These are phyloP conservation scores for Euphrasia arctica DNA, from an alignment of 305 asterid species.

Conservation along the genomic window DNA sequence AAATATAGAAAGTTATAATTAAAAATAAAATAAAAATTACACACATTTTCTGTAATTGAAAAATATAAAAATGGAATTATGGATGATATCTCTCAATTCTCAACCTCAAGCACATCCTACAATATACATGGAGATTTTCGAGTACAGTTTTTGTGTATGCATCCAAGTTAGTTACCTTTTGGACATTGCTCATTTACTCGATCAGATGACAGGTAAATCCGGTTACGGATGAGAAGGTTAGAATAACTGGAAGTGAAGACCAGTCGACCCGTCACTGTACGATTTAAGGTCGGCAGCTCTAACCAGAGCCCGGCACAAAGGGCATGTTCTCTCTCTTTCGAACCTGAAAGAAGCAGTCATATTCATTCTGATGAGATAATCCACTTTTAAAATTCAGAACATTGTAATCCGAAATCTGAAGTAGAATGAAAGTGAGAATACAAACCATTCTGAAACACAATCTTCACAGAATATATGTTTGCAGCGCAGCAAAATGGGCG, in stretches of 20 bases:
- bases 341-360: conserved; percentile 41
- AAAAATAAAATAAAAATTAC: no score
- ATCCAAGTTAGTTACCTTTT: neutral
- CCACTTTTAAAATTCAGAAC: neutral
- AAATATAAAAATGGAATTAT: no score
- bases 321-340: conserved; percentile 66
- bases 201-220: neutral
- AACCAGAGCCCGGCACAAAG: conserved; percentile 64
- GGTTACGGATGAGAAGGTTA: conserved; percentile 14
- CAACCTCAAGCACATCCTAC: no score
- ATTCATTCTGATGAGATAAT: neutral
- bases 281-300: conserved; percentile 62
- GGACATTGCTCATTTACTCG: neutral
- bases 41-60: no score
- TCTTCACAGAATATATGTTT: conserved; percentile 76
- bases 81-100: no score
- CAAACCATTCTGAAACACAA: conserved; percentile 74
- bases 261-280: conserved; percentile 62
- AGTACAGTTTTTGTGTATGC: neutral
- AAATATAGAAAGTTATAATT: no score
- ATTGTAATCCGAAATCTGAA: no score
- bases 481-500: conserved; percentile 55
- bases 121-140: neutral
- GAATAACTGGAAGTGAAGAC: conserved; percentile 52
- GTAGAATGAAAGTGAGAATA: conserved; percentile 9